A percentile compares a stretch with the other conserved stretches of the same genome.
Evolutionary conservation across 2,329 filamentous ascomycete genomes (phyloP).

Genomic region (Pseudopithomyces chartarum): DNA sequence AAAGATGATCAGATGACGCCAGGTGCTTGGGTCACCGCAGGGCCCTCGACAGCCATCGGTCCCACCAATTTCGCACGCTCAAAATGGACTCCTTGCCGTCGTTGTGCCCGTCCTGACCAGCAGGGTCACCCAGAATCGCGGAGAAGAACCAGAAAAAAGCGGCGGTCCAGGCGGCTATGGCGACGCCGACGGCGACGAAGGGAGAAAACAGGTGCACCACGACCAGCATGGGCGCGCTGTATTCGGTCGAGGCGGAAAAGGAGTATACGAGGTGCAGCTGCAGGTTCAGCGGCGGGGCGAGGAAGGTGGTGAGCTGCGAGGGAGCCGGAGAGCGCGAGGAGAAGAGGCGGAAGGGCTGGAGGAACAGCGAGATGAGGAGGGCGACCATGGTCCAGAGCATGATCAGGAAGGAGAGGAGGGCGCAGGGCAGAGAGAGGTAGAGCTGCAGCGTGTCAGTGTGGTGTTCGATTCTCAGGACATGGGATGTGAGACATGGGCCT

Average conservation of each 20-base stretch:
- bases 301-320: slow-evolving; percentile 56
- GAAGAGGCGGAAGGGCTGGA: slow-evolving; percentile 61
- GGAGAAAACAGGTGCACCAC: slow-evolving; percentile 61
- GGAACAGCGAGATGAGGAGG: slow-evolving; percentile 53
- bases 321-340: slow-evolving; percentile 53
- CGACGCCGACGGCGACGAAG: slow-evolving; percentile 60
- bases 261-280: slow-evolving; percentile 56
- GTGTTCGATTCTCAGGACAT: neutral
- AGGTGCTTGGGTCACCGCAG: slow-evolving; percentile 22
- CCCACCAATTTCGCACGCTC: slow-evolving; percentile 64
- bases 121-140: slow-evolving; percentile 65
- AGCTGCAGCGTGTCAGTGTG: slow-evolving; percentile 43
- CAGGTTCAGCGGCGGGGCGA: slow-evolving; percentile 59
- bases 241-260: slow-evolving; percentile 42
- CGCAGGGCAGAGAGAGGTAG: slow-evolving; percentile 59
- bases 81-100: slow-evolving; percentile 66
- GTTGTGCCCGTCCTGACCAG: slow-evolving; percentile 62
- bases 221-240: slow-evolving; percentile 52
- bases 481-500: too few relatives aligned
- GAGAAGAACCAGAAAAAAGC: slow-evolving; percentile 67
- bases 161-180: slow-evolving; percentile 62
- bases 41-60: slow-evolving; percentile 57
- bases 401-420: slow-evolving; percentile 59
- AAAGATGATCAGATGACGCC: neutral
- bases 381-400: slow-evolving; percentile 58